phyloP scores from a whole-genome alignment of 176 grass and related monocot species.

The Elymus sibiricus region DNA sequence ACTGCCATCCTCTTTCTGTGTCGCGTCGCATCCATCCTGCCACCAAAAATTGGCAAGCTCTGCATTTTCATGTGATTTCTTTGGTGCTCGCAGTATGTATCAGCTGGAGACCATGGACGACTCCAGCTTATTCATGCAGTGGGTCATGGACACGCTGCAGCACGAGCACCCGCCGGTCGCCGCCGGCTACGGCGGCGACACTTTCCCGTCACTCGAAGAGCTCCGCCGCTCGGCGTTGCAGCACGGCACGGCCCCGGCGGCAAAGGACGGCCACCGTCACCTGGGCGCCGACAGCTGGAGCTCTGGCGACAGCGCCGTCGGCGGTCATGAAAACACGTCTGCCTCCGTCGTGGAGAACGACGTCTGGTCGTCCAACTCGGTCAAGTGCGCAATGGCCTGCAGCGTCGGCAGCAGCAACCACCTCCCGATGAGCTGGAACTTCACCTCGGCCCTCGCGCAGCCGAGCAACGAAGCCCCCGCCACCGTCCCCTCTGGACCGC shows the following conservation, averaged over 20 bases:
- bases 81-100: not conserved
- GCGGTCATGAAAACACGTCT: not conserved
- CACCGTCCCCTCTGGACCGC: not conserved
- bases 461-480: conserved; percentile 10
- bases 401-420: not conserved
- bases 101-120: conserved; percentile 19
- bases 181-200: not conserved
- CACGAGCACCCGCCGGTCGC: not conserved
- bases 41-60: not conserved
- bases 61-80: not conserved
- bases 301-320: not conserved
- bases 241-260: not conserved
- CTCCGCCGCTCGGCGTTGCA: not conserved
- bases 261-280: not conserved
- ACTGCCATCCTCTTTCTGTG: no score
- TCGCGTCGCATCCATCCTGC: no score
- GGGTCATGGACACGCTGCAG: conserved; percentile 25
- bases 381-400: not conserved
- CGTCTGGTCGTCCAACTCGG: conserved; percentile 11
- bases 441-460: conserved; percentile 27
- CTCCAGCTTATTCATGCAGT: conserved; percentile 24
- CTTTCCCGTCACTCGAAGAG: not conserved
- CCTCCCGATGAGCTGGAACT: conserved; percentile 35
- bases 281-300: not conserved
- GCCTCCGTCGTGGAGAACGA: conserved; percentile 5